Conservation (phyloP, 805 yeast genomes). For the Metschnikowia arizonensis region DNA sequence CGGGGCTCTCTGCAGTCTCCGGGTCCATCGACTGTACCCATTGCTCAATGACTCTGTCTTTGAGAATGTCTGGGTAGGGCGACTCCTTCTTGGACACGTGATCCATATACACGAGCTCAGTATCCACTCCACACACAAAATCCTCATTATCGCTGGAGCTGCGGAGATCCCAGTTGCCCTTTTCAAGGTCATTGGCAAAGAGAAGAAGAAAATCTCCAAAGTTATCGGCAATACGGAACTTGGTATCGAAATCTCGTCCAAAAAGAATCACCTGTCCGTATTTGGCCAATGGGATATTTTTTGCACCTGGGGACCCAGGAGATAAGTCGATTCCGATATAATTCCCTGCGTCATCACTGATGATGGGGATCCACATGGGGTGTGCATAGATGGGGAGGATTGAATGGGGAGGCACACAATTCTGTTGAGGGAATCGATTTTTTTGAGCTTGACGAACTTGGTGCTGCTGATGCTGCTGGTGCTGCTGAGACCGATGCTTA, state of each 20-base stretch:
- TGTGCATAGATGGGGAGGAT: constrained; percentile 80
- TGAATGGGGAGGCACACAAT: constrained; percentile 72
- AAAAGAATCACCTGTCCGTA: constrained; percentile 91
- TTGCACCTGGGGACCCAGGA: constrained; percentile 8
- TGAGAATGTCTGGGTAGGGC: constrained; percentile 40
- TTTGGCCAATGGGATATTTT: constrained; percentile 24
- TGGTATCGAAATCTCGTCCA: constrained; percentile 92
- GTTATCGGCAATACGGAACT: constrained; percentile 77
- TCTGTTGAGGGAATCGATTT: constrained; percentile 40
- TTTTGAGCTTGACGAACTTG: background rate
- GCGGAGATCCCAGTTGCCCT: constrained; percentile 72
- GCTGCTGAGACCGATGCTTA: too few species aligned
- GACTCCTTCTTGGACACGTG: constrained; percentile 43
- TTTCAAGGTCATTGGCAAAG: constrained; percentile 84
- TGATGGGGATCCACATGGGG: constrained; percentile 86
- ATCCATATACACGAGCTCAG: constrained; percentile 69
- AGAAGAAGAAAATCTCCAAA: constrained; percentile 85
- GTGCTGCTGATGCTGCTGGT: too few species aligned
- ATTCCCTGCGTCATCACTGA: constrained; percentile 86
- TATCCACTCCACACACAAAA: constrained; percentile 54
- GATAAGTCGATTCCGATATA: constrained; percentile 83
- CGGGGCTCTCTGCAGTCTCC: constrained; percentile 9
- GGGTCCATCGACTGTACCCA: constrained; percentile 30
- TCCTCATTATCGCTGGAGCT: constrained; percentile 40
- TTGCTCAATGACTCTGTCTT: constrained; percentile 27